Percentiles rank a stretch among this genome's conserved stretches.
These are phyloP conservation scores for Ulota crispa DNA, from an alignment of 225 moss, liverwort and hornwort genomes.

Conservation along the genomic window DNA sequence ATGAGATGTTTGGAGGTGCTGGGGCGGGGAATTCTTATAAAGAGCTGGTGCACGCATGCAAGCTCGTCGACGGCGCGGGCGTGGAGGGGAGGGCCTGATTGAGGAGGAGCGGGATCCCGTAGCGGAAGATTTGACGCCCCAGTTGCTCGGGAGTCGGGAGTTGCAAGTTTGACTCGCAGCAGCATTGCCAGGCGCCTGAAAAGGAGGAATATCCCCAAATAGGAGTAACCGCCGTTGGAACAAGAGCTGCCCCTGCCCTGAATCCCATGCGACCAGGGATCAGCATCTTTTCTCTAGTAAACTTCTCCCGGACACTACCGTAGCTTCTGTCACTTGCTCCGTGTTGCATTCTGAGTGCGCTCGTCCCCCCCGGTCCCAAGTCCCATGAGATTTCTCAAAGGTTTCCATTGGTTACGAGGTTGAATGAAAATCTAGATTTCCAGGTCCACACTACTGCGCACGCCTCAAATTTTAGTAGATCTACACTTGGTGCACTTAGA, in stretches of 20 bases:
- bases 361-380: too few relatives aligned
- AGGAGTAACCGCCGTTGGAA: conserved; percentile 23
- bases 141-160: not conserved
- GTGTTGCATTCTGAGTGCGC: too few relatives aligned
- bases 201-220: not conserved
- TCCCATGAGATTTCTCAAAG: too few relatives aligned
- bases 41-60: not conserved
- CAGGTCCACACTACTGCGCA: too few relatives aligned
- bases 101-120: not conserved
- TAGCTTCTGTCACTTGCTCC: not conserved
- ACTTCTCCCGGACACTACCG: too few relatives aligned
- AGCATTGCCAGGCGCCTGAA: not conserved
- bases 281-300: not conserved
- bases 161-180: conserved; percentile 5
- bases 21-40: not conserved
- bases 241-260: not conserved
- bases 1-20: not conserved
- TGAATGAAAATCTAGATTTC: too few relatives aligned
- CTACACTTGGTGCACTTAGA: too few relatives aligned
- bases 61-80: too few relatives aligned
- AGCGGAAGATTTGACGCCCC: conserved; percentile 9
- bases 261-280: not conserved
- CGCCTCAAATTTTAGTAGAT: too few relatives aligned
- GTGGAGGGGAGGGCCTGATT: not conserved
- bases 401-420: too few relatives aligned